Evolutionary conservation across 2,329 filamentous ascomycete genomes (phyloP), one percentile per base, ranked within the genome.

Genomic region (Acrocalymma vagum): DNA sequence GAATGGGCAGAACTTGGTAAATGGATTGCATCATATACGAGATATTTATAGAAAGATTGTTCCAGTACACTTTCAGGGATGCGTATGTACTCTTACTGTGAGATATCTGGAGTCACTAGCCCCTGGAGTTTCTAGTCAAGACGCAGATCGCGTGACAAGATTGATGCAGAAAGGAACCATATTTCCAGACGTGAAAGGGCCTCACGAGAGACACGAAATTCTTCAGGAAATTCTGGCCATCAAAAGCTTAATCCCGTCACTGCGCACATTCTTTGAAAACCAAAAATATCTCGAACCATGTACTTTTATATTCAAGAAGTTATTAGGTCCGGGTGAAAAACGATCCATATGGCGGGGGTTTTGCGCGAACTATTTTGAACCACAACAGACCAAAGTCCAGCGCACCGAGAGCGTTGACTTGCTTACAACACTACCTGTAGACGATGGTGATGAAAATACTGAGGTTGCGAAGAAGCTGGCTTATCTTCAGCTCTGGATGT

Each of bases 251-350:
- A 52, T 54, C 14, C 51, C 51, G 7, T 44, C 44, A 2, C 25
- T 54, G 6, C 31, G 43, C 27, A 40, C 35, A 8, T 52, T 54
- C 29, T 54, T 54, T 18, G 41, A 54, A 25, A 51, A 51, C 14
- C 45, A 49, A 14, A 51, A 48, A 15, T 54, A 49, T 22, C 28
- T 54, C 4, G 48, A 54, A 30, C 51, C 51, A 3, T 54, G 51
- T 28, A 37, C 34, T 20, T n/a, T 15, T 2, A 52, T 54, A 9
- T 27, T 54, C 6, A 41, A 28, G 21, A 38, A 21, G 11, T 21
- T 54, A 3, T 26, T 54, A 13, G 41, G 31, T 3, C 4, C 28
- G 1, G 29, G n/a, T 9, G 40, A 53, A 20, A 49, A 42, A 21
- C 36, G 36, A n/a, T 40, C 32, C 10, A 38, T 54, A 14, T 41